These are phyloP conservation scores for Houttuynia cordata DNA, from an alignment of 164 flowering plant genomes.

Conservation along the genomic window DNA sequence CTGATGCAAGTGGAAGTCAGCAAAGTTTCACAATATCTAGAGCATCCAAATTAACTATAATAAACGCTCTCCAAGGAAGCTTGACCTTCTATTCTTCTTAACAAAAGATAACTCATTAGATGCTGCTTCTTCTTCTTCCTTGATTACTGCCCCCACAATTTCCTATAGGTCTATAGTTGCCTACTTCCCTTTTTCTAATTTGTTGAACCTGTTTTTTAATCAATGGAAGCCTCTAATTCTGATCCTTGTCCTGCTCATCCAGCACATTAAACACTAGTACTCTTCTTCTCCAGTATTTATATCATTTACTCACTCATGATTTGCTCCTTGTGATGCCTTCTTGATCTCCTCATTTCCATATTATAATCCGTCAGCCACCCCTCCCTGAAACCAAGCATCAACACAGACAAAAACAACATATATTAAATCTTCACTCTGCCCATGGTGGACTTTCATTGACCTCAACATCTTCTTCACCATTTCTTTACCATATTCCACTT, in stretches of 20 bases:
- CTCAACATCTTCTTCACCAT: too few relatives aligned
- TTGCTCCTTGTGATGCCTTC: conserved; percentile 45
- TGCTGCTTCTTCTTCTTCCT: conserved; percentile 29
- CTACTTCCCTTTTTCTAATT: conserved; percentile 10
- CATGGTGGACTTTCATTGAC: too few relatives aligned
- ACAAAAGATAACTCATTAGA: conserved; percentile 9
- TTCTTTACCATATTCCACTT: too few relatives aligned
- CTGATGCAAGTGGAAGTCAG: too few relatives aligned
- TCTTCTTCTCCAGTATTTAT: conserved; percentile 9
- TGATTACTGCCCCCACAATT: conserved; percentile 6
- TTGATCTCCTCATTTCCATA: conserved; percentile 5
- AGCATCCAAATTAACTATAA: background rate
- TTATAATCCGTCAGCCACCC: too few relatives aligned
- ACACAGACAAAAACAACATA: background rate
- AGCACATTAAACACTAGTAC: conserved; percentile 44
- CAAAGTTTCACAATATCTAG: too few relatives aligned
- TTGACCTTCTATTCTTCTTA: conserved; percentile 18
- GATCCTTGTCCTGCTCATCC: conserved; percentile 32
- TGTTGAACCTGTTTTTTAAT: conserved; percentile 19
- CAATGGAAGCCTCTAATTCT: conserved; percentile 47
- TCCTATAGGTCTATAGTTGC: conserved; percentile 23
- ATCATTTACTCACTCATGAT: background rate
- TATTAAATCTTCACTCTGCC: too few relatives aligned
- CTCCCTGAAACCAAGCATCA: conserved; percentile 20
- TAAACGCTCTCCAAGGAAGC: conserved; percentile 10